Percentiles rank a stretch among this genome's conserved stretches.
Evolutionary conservation across 768 basidiomycete genomes (phyloP).

Genomic region (Rickenella mellea): DNA sequence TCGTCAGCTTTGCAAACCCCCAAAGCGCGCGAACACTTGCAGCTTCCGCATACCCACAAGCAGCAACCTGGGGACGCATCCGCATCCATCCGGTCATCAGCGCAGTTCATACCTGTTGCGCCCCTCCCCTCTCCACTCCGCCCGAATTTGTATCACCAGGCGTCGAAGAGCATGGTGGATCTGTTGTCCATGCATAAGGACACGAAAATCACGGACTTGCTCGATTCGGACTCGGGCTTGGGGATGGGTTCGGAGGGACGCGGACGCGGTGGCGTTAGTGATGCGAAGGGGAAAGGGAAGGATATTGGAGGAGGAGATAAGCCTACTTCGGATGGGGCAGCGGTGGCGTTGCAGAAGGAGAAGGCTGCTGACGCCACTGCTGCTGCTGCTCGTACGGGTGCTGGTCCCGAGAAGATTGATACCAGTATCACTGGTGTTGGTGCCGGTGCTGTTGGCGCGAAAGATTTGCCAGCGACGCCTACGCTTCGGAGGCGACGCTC

Average conservation of each 20-base stretch:
- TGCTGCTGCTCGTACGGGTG: not conserved
- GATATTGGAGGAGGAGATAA: not conserved
- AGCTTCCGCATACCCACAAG: too few relatives aligned
- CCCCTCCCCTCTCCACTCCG: slow-evolving; percentile 3
- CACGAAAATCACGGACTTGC: not conserved
- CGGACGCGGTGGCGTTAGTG: slow-evolving; percentile 1
- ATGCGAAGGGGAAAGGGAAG: too few relatives aligned
- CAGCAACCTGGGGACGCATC: too few relatives aligned
- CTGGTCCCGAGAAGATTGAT: not conserved
- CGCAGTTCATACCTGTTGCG: not conserved
- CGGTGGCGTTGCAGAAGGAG: not conserved
- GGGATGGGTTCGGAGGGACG: slow-evolving; percentile 13
- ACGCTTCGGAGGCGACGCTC: slow-evolving; percentile 53
- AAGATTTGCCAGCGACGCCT: not conserved
- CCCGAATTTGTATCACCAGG: slow-evolving; percentile 46
- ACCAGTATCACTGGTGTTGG: not conserved
- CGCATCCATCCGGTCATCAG: not conserved
- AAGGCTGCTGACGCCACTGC: not conserved
- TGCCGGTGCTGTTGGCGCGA: slow-evolving; percentile 2
- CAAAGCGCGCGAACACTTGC: not conserved
- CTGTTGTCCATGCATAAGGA: slow-evolving; percentile 19
- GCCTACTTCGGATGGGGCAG: not conserved
- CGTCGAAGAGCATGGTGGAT: slow-evolving; percentile 59
- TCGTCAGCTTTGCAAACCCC: not conserved
- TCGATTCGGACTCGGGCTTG: not conserved